Percentiles rank a stretch among this genome's conserved stretches.
These are phyloP conservation scores for Aspergillus tanneri DNA, from an alignment of 2,329 filamentous ascomycete species.

Conservation along the genomic window DNA sequence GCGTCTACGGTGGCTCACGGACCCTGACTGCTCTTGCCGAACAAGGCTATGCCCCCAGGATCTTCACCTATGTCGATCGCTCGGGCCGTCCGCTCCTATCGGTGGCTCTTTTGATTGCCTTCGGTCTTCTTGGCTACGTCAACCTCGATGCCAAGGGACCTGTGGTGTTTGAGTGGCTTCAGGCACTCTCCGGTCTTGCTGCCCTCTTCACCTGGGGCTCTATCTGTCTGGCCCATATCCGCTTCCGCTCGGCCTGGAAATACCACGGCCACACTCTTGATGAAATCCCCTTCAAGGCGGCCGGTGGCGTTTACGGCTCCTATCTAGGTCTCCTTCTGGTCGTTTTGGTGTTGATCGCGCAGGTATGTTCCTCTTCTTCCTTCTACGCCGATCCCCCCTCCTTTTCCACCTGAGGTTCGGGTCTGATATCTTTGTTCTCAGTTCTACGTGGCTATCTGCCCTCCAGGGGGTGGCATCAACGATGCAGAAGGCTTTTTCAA, in stretches of 20 bases:
- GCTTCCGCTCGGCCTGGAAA: constrained; percentile 64
- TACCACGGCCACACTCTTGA: constrained; percentile 58
- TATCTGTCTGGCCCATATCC: constrained; percentile 66
- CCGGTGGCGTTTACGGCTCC: constrained; percentile 61
- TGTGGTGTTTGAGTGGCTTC: constrained; percentile 63
- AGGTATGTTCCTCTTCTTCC: constrained; percentile 20
- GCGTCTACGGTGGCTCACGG: constrained; percentile 58
- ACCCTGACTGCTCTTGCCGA: constrained; percentile 56
- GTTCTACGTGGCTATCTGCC: constrained; percentile 33
- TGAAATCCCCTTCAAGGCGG: constrained; percentile 64
- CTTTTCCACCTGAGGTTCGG: not conserved
- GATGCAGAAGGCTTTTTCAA: constrained; percentile 48
- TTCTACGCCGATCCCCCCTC: not conserved
- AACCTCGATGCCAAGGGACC: constrained; percentile 46
- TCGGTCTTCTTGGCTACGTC: constrained; percentile 45
- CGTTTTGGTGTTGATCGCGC: constrained; percentile 52
- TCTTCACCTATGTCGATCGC: constrained; percentile 48
- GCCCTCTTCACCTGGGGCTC: constrained; percentile 66
- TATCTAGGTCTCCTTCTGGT: constrained; percentile 61
- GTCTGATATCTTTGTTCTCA: constrained; percentile 22
- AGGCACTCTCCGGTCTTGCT: constrained; percentile 62
- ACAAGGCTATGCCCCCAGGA: constrained; percentile 45
- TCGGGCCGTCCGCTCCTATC: constrained; percentile 47
- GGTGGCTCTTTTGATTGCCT: constrained; percentile 40
- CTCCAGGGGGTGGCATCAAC: constrained; percentile 21